Percentiles rank a stretch among this genome's conserved stretches.
These are phyloP conservation scores for Porodaedalea pini DNA, from an alignment of 1,284 basidiomycete species.

Conservation along the genomic window DNA sequence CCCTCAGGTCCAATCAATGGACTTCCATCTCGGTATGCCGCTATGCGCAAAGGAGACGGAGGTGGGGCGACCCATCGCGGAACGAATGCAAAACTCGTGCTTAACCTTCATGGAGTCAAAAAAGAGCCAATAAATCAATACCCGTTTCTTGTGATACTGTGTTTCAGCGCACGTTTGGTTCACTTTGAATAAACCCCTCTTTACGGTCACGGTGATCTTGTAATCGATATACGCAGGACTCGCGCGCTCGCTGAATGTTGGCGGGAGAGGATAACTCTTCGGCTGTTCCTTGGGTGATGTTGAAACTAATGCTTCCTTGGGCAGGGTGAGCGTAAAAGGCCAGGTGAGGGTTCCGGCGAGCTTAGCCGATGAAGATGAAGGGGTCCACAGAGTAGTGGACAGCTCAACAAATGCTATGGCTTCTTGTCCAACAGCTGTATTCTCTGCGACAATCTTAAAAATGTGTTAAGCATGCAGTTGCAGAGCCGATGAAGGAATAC, in stretches of 20 bases:
- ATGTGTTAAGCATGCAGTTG: neutral
- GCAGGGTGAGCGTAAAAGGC: conserved; percentile 33
- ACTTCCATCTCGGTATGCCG: conserved; percentile 31
- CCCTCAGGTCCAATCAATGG: conserved; percentile 31
- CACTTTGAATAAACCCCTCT: conserved; percentile 31
- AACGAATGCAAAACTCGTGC: conserved; percentile 33
- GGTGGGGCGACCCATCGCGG: conserved; percentile 32
- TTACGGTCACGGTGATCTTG: conserved; percentile 35
- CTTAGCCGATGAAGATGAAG: conserved; percentile 23
- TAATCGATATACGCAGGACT: conserved; percentile 40
- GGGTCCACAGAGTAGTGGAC: conserved; percentile 27
- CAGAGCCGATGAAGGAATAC: neutral
- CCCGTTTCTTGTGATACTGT: neutral
- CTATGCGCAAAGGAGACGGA: conserved; percentile 31
- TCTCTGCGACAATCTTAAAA: conserved; percentile 29
- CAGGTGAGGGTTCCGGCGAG: conserved; percentile 29
- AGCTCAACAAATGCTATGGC: conserved; percentile 32
- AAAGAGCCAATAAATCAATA: neutral
- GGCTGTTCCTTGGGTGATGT: conserved; percentile 28
- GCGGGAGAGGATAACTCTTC: conserved; percentile 32
- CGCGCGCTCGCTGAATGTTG: conserved; percentile 37
- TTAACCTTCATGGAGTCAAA: conserved; percentile 22
- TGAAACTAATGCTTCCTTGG: conserved; percentile 27
- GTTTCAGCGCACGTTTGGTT: conserved; percentile 30
- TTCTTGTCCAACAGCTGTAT: conserved; percentile 37